Evolutionary conservation across 2,329 filamentous ascomycete species (phyloP).

Genomic region (Penicillium occitanis): DNA sequence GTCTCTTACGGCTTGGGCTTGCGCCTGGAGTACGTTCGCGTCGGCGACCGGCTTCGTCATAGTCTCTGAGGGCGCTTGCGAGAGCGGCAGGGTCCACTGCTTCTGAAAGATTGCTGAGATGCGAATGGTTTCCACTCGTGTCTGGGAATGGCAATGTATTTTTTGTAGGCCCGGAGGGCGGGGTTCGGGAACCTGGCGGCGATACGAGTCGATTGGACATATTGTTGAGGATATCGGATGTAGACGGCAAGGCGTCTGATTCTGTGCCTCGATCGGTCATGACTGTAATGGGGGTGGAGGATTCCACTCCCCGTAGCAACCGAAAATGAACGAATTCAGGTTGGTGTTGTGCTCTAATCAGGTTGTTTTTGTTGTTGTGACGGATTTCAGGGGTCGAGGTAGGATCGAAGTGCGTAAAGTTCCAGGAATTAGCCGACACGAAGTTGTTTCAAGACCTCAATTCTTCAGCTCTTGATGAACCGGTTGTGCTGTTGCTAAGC

Average conservation of each 20-base stretch:
- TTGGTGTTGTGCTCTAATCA: not conserved
- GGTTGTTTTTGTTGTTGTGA: not conserved
- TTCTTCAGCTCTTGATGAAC: not conserved
- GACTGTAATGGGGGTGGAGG: constrained; percentile 10
- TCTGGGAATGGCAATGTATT: constrained; percentile 45
- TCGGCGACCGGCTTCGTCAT: constrained; percentile 59
- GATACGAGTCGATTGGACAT: constrained; percentile 31
- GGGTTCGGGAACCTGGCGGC: constrained; percentile 61
- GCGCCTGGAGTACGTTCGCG: constrained; percentile 63
- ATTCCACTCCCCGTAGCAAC: constrained; percentile 14
- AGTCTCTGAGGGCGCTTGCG: constrained; percentile 61
- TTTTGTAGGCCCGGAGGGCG: constrained; percentile 54
- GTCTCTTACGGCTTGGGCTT: constrained; percentile 68
- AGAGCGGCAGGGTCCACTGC: constrained; percentile 60
- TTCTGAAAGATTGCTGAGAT: constrained; percentile 44
- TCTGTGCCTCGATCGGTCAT: constrained; percentile 29
- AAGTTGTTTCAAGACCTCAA: not conserved
- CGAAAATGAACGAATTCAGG: not conserved
- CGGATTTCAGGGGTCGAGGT: not conserved
- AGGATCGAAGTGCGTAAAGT: not conserved
- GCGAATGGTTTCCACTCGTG: constrained; percentile 28
- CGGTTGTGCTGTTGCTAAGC: constrained; percentile 8
- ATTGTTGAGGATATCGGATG: constrained; percentile 8
- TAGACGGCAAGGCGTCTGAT: constrained; percentile 15
- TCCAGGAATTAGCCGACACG: not conserved